Conservation (phyloP, 805 yeast genomes). For the Metschnikowia shivogae region DNA sequence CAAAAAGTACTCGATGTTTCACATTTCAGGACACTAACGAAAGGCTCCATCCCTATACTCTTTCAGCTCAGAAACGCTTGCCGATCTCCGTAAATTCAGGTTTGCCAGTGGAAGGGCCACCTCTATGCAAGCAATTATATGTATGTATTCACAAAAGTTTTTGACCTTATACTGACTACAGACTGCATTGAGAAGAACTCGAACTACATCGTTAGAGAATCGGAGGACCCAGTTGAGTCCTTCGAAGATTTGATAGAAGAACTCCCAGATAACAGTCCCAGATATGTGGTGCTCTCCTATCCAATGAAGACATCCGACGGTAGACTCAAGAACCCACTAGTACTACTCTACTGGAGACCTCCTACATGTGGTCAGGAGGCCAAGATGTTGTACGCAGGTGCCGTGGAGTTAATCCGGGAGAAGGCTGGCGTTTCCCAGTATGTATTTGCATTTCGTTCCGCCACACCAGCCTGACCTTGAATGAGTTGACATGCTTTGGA, state of each 20-base stretch:
- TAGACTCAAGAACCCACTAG: conserved; percentile 66
- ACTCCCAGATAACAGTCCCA: conserved; percentile 76
- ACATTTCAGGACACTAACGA: conserved; percentile 3
- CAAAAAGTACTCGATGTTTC: no score
- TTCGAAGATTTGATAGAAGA: conserved; percentile 68
- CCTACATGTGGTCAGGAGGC: conserved; percentile 76
- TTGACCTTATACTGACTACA: conserved; percentile 10
- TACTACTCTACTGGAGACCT: conserved; percentile 84
- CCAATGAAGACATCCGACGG: conserved; percentile 72
- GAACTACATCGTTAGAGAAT: conserved; percentile 49
- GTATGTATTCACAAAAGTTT: conserved; percentile 30
- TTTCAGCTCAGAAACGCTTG: conserved; percentile 57
- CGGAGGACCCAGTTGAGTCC: conserved; percentile 42
- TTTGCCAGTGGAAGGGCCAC: conserved; percentile 64
- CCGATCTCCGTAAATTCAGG: conserved; percentile 65
- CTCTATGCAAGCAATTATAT: conserved; percentile 57
- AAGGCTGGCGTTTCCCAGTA: conserved; percentile 72
- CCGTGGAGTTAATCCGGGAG: conserved; percentile 72
- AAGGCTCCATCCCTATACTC: conserved; percentile 48
- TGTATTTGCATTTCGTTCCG: conserved; percentile 16
- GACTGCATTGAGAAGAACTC: conserved; percentile 54
- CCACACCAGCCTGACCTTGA: neutral
- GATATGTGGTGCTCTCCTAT: conserved; percentile 71
- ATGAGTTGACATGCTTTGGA: no score
- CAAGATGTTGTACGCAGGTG: conserved; percentile 89